Evolutionary conservation across 1,139 yeast genomes (phyloP), one percentile per base, ranked within the genome.

Genomic region (Taiozyma sp.): DNA sequence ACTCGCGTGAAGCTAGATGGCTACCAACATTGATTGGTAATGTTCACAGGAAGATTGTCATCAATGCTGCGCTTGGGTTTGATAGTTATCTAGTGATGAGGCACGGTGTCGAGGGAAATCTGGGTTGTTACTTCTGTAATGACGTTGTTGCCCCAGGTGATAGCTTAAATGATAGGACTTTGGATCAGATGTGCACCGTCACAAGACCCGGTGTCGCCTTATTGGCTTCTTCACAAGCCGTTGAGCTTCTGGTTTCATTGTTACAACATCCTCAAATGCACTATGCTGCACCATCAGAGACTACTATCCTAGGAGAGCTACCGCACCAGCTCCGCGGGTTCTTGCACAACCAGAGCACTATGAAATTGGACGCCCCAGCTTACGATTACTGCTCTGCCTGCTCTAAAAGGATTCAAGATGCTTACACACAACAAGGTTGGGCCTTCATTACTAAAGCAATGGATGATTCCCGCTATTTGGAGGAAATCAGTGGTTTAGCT

Each of bases 101-200:
- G 57, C 99, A 93, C 67, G 98, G 98, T 0, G 67, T 63, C 22
- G 60, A 60, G 28, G 59, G 54, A 2, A 53, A 51, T 16, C 69
- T 92, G 34, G 99, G 99, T 0, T 93, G 99, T 67, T 93, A 93
- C 69, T 93, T 85, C 66, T 93, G 99, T 68, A 90, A 91, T 65
- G 99, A 95, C 65, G 91, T 93, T 9, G 92, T 91, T 47, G 97
- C 97, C 0, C 99, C 99, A 0, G 74, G 83, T 8, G 97, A 93
- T 65, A 86, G 96, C 55, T 71, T 89, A 19, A 77, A 89, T 0
- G 96, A 91, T 63, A 74, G 96, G 48, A 87, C 97, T 0, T 71
- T 93, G 54, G 99, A 93, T 68, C 98, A 93, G 67, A 93, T 93
- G 97, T 93, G 99, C 65, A 93, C 99, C 0, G 99, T 93, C 1